Base-by-base conservation (phyloP, 2,329 filamentous ascomycete genomes). In the Paracoccidioides lutzii region DNA sequence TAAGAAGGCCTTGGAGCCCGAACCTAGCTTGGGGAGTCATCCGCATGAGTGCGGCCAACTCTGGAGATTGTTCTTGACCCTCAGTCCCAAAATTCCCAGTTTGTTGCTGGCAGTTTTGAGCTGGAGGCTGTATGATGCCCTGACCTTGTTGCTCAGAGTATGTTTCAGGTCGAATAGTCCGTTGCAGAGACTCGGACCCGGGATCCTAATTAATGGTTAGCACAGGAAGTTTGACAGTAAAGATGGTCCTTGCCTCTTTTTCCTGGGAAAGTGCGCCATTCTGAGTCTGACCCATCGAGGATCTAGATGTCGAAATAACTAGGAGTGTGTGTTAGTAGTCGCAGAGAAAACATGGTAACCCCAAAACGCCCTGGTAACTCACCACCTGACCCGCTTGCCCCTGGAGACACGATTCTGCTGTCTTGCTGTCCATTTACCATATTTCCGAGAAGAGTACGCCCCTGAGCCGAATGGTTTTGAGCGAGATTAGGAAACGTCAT, bases 21-120 rank as follows among this genome's bases (percentile, higher is more conserved):
- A 78, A 84, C 58, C 76, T 76, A 63, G 84, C 81, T 41, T 75
- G 67, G 54, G 82, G 79, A 45, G 74, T 78, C 79, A 84, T 82
- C 55, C 83, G 78, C 9, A 75, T 71, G 37, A 80, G 66, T 55
- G 71, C 68, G 49, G 67, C 66, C 57, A 71, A 70, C 53, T 73
- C 63, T 5, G 50, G 63, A 37, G 68, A 57, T 35, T 68, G 59
- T 33, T 74, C 72, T 55, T 71, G 67, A 14, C 45, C 48, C 4
- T 55, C 54, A 7, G 38, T 54, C 4, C 60, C 57, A 57, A 62
- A 57, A 43, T 51, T 62, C 50, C 56, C 57, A 33, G 56, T 57
- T 59, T 70, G 70, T 58, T 73, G 68, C 45, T 63, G 60, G 58
- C 65, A 67, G 58, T 65, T 65, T 59, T 67, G 62, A 61, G 66